Conservation (phyloP, 2,329 filamentous ascomycete genomes). For the Pochonia chlamydosporia region DNA sequence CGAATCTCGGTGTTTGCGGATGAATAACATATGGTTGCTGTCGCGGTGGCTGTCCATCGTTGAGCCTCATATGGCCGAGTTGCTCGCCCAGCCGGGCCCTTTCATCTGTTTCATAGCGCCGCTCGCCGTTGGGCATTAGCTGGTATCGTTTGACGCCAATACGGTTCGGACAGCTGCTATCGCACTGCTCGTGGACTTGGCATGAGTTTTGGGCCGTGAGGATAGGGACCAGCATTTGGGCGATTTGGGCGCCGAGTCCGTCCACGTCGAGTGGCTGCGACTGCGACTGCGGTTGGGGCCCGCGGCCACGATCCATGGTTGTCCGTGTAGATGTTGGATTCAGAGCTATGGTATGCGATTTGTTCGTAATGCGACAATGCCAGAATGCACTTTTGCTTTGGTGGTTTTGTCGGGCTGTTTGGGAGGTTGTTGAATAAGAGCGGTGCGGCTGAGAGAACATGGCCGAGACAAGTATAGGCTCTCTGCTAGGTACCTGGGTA, state of each 20-base stretch:
- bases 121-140: not conserved
- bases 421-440: no score
- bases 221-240: not conserved
- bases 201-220: not conserved
- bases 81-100: not conserved
- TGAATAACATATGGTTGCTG: not conserved
- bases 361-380: no score
- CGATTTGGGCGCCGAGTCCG: not conserved
- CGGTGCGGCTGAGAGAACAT: not conserved
- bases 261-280: not conserved
- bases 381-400: no score
- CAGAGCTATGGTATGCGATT: not conserved
- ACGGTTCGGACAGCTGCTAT: not conserved
- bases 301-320: not conserved
- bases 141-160: not conserved
- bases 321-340: not conserved
- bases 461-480: not conserved
- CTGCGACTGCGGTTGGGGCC: not conserved
- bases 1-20: not conserved
- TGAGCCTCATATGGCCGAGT: not conserved
- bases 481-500: not conserved
- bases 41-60: not conserved
- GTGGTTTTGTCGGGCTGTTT: no score
- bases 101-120: not conserved
- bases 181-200: not conserved